These are phyloP conservation scores for Saccharomyces hybrid DNA, from an alignment of 1,139 yeast genomes.

Conservation along the genomic window DNA sequence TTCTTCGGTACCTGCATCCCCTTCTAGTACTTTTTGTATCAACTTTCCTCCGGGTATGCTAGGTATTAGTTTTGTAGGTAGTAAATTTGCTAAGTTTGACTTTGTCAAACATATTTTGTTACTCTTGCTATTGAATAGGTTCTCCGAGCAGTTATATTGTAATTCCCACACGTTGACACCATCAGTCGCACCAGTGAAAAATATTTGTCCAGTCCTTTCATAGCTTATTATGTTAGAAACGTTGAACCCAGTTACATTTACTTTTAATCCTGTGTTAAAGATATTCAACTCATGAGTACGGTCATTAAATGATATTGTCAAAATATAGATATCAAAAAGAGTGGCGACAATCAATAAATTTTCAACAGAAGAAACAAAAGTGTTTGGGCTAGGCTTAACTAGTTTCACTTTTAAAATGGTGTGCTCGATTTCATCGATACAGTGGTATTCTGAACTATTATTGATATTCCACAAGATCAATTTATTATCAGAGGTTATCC, in stretches of 20 bases:
- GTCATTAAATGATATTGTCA: constrained; percentile 58
- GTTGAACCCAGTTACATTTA: constrained; percentile 70
- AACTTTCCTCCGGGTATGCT: constrained; percentile 40
- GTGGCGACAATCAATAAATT: constrained; percentile 73
- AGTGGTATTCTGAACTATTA: constrained; percentile 57
- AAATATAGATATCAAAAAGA: constrained; percentile 66
- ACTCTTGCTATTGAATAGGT: constrained; percentile 82
- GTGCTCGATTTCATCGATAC: constrained; percentile 76
- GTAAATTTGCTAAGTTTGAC: constrained; percentile 52
- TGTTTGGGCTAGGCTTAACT: constrained; percentile 70
- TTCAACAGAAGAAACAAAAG: constrained; percentile 72
- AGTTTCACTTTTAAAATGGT: constrained; percentile 69
- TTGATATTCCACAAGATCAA: constrained; percentile 76
- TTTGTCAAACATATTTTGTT: constrained; percentile 74
- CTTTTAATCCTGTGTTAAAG: constrained; percentile 76
- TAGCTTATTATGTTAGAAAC: constrained; percentile 57
- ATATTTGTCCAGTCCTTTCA: constrained; percentile 66
- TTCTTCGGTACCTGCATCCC: constrained; percentile 32
- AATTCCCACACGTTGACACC: constrained; percentile 84
- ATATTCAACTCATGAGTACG: constrained; percentile 53
- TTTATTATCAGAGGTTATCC: constrained; percentile 82
- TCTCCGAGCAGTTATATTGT: constrained; percentile 72
- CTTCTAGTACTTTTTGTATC: constrained; percentile 34
- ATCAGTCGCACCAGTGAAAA: constrained; percentile 71
- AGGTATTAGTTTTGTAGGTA: constrained; percentile 38